A percentile compares a stretch with the other conserved stretches of the same genome.
phyloP scores from a whole-genome alignment of 2,329 filamentous ascomycete species.

The Bipolaris victoriae region DNA sequence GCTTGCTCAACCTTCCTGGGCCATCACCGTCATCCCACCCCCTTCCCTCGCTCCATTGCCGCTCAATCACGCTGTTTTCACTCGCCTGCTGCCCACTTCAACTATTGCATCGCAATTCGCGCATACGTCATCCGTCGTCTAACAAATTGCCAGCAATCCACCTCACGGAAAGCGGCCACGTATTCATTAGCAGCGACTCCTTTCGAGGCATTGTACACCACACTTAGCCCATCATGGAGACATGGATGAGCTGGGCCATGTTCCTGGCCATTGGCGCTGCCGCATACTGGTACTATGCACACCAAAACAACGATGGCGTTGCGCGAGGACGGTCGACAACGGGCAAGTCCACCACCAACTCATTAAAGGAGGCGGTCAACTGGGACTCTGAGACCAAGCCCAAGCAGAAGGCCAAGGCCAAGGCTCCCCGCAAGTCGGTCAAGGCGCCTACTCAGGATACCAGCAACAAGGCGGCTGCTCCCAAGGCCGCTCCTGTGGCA shows the following conservation, averaged over 20 bases:
- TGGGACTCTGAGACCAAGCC: slow-evolving; percentile 41
- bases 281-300: slow-evolving; percentile 38
- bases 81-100: background rate
- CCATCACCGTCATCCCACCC: slow-evolving; percentile 11
- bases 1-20: slow-evolving; percentile 8
- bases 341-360: slow-evolving; percentile 28
- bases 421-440: slow-evolving; percentile 44
- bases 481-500: slow-evolving; percentile 71
- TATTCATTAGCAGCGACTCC: slow-evolving; percentile 7
- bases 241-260: slow-evolving; percentile 44
- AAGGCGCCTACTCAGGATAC: slow-evolving; percentile 45
- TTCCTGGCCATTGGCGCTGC: slow-evolving; percentile 40
- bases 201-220: background rate
- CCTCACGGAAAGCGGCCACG: background rate
- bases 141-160: background rate
- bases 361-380: slow-evolving; percentile 28
- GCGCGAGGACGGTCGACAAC: slow-evolving; percentile 40
- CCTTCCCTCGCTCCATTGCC: background rate
- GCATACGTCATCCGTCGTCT: background rate
- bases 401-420: slow-evolving; percentile 40
- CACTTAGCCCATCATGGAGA: slow-evolving; percentile 33
- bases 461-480: slow-evolving; percentile 49
- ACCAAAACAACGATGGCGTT: slow-evolving; percentile 29
- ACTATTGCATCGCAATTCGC: background rate
- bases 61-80: background rate